Evolutionary conservation across 2,329 filamentous ascomycete species (phyloP).

Genomic region (Aurifilum marmelostoma): DNA sequence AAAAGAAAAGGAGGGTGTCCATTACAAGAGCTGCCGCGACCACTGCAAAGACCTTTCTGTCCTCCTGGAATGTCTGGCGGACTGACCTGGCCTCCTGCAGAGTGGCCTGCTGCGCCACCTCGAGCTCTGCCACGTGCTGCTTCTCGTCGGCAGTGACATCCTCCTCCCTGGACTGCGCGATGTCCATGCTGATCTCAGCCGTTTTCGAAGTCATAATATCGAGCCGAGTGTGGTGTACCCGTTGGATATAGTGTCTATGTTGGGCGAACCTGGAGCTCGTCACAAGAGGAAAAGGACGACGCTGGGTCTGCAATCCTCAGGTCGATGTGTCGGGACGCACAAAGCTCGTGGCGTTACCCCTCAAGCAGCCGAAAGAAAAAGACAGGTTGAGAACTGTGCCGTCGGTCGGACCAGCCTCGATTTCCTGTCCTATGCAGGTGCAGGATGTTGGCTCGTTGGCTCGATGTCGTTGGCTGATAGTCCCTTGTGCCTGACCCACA

Average conservation of each 20-base stretch:
- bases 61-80: constrained; percentile 5
- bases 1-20: not conserved
- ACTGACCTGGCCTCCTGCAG: constrained; percentile 1
- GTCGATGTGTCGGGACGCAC: not conserved
- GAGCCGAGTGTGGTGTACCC: not conserved
- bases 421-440: not conserved
- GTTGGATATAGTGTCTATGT: not conserved
- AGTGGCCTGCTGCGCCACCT: constrained; percentile 5
- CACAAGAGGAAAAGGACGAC: not conserved
- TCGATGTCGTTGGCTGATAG: not conserved
- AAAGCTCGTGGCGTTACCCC: not conserved
- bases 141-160: not conserved
- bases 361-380: not conserved
- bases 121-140: constrained; percentile 10
- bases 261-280: not conserved
- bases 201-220: not conserved
- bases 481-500: not conserved
- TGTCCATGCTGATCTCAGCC: not conserved
- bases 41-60: constrained; percentile 10
- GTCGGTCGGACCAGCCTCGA: not conserved
- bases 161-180: not conserved
- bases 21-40: constrained; percentile 11
- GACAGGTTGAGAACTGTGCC: not conserved
- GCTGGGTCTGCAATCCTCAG: not conserved
- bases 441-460: not conserved